Conservation (phyloP, 1,139 yeast genomes). For the Geotrichum citri-aurantii region DNA sequence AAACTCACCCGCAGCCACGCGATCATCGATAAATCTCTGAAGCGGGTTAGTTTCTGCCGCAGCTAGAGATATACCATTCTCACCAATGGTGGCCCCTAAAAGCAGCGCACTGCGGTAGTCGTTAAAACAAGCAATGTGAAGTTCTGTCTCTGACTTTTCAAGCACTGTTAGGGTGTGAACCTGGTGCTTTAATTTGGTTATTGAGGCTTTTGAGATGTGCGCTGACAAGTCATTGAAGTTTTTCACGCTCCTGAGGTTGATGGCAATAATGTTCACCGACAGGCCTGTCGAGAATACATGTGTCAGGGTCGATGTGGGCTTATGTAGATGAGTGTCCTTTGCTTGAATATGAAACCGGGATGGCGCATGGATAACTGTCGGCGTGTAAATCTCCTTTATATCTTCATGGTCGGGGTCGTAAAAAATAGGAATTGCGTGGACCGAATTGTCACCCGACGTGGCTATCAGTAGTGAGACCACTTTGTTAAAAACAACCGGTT, state of each 20-base stretch:
- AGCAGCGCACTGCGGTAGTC: background rate
- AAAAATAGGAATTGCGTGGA: constrained; percentile 7
- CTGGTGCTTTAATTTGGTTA: constrained; percentile 1
- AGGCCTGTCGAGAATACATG: constrained; percentile 12
- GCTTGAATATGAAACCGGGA: constrained; percentile 7
- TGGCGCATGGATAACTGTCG: constrained; percentile 4
- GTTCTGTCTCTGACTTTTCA: background rate
- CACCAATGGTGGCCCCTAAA: background rate
- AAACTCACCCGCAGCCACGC: constrained; percentile 15
- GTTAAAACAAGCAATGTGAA: constrained; percentile 9
- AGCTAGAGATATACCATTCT: background rate
- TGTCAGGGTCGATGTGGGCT: background rate
- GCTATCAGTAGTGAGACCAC: constrained; percentile 8
- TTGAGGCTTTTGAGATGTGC: background rate
- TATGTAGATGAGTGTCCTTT: background rate
- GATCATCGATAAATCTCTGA: constrained; percentile 12
- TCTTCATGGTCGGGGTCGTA: background rate
- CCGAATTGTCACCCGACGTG: constrained; percentile 8
- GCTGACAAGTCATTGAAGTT: background rate
- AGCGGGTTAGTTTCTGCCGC: constrained; percentile 4
- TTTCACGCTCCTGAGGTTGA: background rate
- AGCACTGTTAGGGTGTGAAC: background rate
- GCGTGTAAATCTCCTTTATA: background rate
- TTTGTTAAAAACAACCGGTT: background rate
- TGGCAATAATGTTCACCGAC: background rate